Base-by-base conservation (phyloP, 768 basidiomycete genomes). In the Wakefieldia striispora region DNA sequence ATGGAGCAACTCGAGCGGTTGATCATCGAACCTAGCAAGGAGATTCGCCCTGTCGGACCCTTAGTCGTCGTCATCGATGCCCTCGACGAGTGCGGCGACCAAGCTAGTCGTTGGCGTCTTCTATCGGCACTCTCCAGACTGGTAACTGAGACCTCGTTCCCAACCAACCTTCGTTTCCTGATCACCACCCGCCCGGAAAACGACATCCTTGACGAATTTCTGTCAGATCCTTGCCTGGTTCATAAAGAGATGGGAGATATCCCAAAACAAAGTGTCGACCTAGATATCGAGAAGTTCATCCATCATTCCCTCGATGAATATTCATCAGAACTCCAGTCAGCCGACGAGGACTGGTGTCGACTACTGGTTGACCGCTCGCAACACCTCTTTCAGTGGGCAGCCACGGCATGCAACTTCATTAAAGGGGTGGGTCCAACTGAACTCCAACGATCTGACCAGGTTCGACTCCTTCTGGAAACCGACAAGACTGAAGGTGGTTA, bases 31-130 rank as follows among this genome's bases (percentile, higher is more conserved):
- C 61, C 66, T 7, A 50, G 54, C 8, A 9, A 33, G 24, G 17
- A 44, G 8, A 19, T 65, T 16, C 50, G 51, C 6, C 37, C 50
- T 19, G 21, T 58, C 33, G 59, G 62, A 2, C 66, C 67, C 8
- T 41, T 67, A 2, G 33, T 68, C 12, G 46, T 68, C 19, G 56
- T 70, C 38, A 57, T 70, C 13, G 69, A 71, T 40, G 66, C 49
- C 9, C 49, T 68, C 12, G 62, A 65, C 38, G 54, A 57, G 24
- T 56, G 57, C 21, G 56, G 53, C 11, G 39, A 58, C 16, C 14
- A 19, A 16, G 35, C 21, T 6, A 7, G 17, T 34, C 58, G 59
- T 13, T 20, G 31, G n/a, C 36, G 33, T 3, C 49, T 66, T 19
- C 56, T 71, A 11, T 3, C 16, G 3, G 33, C 49, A 21, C 26